Percentiles rank a stretch among this genome's conserved stretches.
Conservation (phyloP, 2,329 filamentous ascomycete species). For the Hypoxylon sp. region DNA sequence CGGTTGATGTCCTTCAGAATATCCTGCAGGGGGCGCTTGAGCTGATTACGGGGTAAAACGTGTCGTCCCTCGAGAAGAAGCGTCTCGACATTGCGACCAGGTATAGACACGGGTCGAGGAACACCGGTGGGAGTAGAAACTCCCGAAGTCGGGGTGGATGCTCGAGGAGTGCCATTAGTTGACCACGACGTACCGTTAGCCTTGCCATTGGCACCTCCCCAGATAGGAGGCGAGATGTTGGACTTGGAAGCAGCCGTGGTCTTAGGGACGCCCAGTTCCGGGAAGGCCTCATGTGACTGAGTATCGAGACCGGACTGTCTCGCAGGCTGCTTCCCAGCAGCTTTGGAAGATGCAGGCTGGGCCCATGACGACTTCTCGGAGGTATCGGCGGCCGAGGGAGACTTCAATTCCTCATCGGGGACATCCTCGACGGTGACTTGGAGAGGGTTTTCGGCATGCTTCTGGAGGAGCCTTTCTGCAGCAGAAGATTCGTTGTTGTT, state of each 20-base stretch:
- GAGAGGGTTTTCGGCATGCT: slow-evolving; percentile 62
- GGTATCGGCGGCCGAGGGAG: slow-evolving; percentile 59
- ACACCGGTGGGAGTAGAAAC: slow-evolving; percentile 56
- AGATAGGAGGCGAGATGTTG: slow-evolving; percentile 74
- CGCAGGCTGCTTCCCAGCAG: slow-evolving; percentile 73
- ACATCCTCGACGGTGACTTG: slow-evolving; percentile 81
- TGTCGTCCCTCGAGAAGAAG: slow-evolving; percentile 78
- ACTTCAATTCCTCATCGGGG: slow-evolving; percentile 78
- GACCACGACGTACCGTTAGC: slow-evolving; percentile 63
- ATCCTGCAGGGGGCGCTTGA: slow-evolving; percentile 86
- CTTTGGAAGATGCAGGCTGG: slow-evolving; percentile 66
- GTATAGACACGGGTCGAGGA: slow-evolving; percentile 73
- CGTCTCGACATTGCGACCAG: slow-evolving; percentile 82
- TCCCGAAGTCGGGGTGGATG: slow-evolving; percentile 71
- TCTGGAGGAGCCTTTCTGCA: slow-evolving; percentile 70
- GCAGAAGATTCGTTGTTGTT: slow-evolving; percentile 57
- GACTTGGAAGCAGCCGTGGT: slow-evolving; percentile 67
- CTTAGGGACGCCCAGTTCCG: slow-evolving; percentile 78
- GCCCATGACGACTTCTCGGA: slow-evolving; percentile 55
- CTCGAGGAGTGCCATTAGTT: slow-evolving; percentile 64
- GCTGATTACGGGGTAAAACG: slow-evolving; percentile 76
- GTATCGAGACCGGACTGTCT: slow-evolving; percentile 72
- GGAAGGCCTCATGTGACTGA: slow-evolving; percentile 90
- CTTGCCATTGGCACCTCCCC: slow-evolving; percentile 69
- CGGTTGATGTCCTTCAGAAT: slow-evolving; percentile 92